Conservation (phyloP, 805 yeast species). For the Ogataea pilisensis region DNA sequence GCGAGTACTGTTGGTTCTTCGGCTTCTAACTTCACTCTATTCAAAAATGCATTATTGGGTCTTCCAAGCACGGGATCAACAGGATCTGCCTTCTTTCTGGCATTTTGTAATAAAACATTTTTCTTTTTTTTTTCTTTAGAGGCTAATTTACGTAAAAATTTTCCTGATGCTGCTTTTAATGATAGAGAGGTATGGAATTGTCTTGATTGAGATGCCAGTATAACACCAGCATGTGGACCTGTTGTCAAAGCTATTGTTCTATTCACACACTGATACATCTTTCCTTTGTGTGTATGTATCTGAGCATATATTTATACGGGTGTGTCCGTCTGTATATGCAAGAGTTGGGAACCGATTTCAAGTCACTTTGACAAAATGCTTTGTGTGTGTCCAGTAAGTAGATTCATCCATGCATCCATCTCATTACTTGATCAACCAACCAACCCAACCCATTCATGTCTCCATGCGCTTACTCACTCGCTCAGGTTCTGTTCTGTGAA, state of each 20-base stretch:
- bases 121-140: slow-evolving; percentile 13
- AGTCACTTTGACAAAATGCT: no score
- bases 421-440: no score
- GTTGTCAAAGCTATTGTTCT: background rate
- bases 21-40: slow-evolving; percentile 61
- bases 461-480: no score
- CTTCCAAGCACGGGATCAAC: slow-evolving; percentile 87
- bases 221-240: no score
- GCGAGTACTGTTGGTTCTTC: slow-evolving; percentile 63
- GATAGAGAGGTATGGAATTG: slow-evolving; percentile 11
- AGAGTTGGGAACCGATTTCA: no score
- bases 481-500: background rate
- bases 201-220: background rate
- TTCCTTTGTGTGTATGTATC: background rate
- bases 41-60: slow-evolving; percentile 59
- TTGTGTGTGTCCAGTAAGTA: no score
- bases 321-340: background rate
- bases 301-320: background rate
- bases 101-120: slow-evolving; percentile 14
- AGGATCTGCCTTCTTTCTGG: slow-evolving; percentile 25
- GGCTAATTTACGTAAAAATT: slow-evolving; percentile 10
- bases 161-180: slow-evolving; percentile 10
- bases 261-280: background rate
- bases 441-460: no score
- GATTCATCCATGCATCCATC: no score